phyloP scores from a whole-genome alignment of 345 rosid genomes.

The Orychophragmus violaceus region DNA sequence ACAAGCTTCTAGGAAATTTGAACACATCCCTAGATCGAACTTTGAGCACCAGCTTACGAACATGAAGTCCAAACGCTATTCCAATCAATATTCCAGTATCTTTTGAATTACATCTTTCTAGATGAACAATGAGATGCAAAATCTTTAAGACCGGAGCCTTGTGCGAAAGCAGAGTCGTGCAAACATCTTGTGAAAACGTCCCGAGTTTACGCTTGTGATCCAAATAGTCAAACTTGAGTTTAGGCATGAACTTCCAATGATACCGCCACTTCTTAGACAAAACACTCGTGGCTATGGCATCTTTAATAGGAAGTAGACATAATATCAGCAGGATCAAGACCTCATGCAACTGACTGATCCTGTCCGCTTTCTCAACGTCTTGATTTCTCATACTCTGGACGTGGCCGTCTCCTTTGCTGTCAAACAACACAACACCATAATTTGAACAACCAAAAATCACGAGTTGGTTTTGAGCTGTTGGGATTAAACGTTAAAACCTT shows the following conservation, averaged over 20 bases:
- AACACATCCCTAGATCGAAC: not conserved
- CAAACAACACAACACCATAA: not conserved
- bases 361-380: not conserved
- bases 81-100: not conserved
- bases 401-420: not conserved
- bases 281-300: not conserved
- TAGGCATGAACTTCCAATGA: not conserved
- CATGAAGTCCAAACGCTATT: not conserved
- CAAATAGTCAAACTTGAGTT: not conserved
- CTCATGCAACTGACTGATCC: not conserved
- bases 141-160: not conserved
- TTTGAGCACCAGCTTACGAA: not conserved
- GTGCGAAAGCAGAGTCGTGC: not conserved
- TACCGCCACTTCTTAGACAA: slow-evolving; percentile 2
- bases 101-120: not conserved
- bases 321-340: not conserved
- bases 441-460: not conserved
- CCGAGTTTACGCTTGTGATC: not conserved
- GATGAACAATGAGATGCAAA: not conserved
- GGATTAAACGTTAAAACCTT: not conserved
- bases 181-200: not conserved
- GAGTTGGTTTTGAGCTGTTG: no score
- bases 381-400: not conserved
- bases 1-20: not conserved
- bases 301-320: not conserved